Evolutionary conservation across 805 yeast species (phyloP), one percentile per base, ranked within the genome.

Genomic region (Kluyveromyces dobzhanskii): DNA sequence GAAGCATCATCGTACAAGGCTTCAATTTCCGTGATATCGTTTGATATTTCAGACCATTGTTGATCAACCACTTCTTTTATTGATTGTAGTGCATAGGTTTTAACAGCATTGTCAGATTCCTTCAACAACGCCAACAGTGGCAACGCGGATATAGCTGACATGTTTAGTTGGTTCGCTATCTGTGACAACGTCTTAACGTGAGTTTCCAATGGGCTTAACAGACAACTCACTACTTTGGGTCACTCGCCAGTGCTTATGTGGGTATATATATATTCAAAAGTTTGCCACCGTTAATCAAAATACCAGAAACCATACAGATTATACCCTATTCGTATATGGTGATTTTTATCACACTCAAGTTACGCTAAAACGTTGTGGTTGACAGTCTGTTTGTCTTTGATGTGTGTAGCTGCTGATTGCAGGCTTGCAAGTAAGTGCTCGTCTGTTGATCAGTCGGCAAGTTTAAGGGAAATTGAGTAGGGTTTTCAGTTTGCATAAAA

Each of bases 31-130:
- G 85, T 69, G 44, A 92, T 76, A 54, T 75, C 79, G 64, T 92
- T 92, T 42, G 98, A 94, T 42, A 92, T 84, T 67, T 92, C 97
- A 3, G 98, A 86, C 98, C 98, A 92, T 43, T 86, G 71, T 61
- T 85, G 88, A 65, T 87, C 95, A 37, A 86, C 96, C 37, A 83
- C 74, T 19, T 67, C 73, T 57, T 87, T 84, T 48, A 92, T 75
- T 14, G 94, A 79, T 41, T 80, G 68, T 55, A 92, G 72, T 14
- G 97, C 98, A 57, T 85, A 85, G 26, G 80, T 70, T 61, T 86
- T 88, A 49, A 92, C 75, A 38, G 72, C 63, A 36, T 73, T 65
- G 59, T 92, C 97, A 7, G 78, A 70, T 65, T 92, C 99, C 45
- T 78, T 77, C 56, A 92, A 71, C 46, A 92, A 75, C 29, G 97